These are phyloP conservation scores for Alloascoidea africana DNA, from an alignment of 805 yeast genomes.

Conservation along the genomic window DNA sequence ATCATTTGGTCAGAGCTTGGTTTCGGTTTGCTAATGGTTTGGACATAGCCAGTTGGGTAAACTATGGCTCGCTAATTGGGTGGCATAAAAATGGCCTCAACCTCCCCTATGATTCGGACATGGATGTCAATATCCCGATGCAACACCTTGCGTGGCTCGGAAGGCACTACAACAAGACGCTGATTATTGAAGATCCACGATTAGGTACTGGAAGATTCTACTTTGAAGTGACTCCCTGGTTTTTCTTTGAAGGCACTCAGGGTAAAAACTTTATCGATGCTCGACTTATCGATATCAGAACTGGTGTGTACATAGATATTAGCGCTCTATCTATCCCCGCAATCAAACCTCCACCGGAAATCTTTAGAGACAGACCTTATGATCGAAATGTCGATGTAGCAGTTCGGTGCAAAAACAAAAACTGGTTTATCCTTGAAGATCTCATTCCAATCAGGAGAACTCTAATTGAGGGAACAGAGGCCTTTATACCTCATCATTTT, in stretches of 20 bases:
- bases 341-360: conserved; percentile 8
- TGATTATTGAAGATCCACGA: conserved; percentile 27
- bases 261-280: conserved; percentile 16
- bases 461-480: conserved; percentile 29
- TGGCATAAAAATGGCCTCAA: conserved; percentile 46
- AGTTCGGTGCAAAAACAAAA: conserved; percentile 16
- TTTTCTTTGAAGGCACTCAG: neutral
- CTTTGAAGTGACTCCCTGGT: conserved; percentile 12
- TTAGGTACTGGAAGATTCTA: conserved; percentile 20
- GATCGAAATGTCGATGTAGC: conserved; percentile 4
- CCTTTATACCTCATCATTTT: conserved; percentile 26
- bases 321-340: conserved; percentile 21
- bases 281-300: conserved; percentile 31
- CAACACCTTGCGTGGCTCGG: conserved; percentile 27
- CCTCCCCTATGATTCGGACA: conserved; percentile 48
- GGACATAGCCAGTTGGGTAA: conserved; percentile 38
- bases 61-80: conserved; percentile 48
- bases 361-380: neutral
- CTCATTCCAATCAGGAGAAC: conserved; percentile 28
- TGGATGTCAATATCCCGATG: conserved; percentile 47
- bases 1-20: conserved; percentile 38
- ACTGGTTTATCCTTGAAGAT: conserved; percentile 17
- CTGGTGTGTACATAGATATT: conserved; percentile 34
- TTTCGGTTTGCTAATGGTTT: conserved; percentile 29
- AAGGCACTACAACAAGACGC: conserved; percentile 29